Evolutionary conservation across 2,329 filamentous ascomycete genomes (phyloP).

Genomic region (Lachnellula arida): DNA sequence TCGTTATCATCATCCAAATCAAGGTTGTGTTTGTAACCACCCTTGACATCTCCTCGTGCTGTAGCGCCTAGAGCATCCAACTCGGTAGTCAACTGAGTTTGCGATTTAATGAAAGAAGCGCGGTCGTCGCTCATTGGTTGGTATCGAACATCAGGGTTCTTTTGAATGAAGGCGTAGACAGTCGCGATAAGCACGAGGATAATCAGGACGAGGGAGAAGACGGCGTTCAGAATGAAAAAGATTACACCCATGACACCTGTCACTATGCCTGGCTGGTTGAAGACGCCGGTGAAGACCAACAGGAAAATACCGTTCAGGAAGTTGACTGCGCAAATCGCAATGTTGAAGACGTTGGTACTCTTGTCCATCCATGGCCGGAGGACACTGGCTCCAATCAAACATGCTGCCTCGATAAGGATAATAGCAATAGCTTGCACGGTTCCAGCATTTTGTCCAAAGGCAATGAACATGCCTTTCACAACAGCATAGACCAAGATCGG

Average conservation of each 20-base stretch:
- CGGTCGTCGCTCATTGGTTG: conserved; percentile 96
- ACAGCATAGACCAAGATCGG: conserved; percentile 73
- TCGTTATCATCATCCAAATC: conserved; percentile 70
- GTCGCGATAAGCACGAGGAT: conserved; percentile 77
- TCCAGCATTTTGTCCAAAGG: conserved; percentile 66
- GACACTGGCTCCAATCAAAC: conserved; percentile 72
- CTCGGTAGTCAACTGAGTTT: conserved; percentile 82
- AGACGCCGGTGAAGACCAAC: conserved; percentile 81
- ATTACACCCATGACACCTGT: conserved; percentile 85
- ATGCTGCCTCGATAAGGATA: conserved; percentile 74
- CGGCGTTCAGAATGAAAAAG: conserved; percentile 83
- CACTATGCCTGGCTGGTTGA: conserved; percentile 76
- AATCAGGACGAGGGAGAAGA: conserved; percentile 75
- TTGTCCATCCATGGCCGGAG: conserved; percentile 98
- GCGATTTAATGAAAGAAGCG: conserved; percentile 95
- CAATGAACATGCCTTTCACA: conserved; percentile 87
- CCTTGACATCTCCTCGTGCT: conserved; percentile 73
- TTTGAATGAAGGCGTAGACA: conserved; percentile 75
- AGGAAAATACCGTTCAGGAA: conserved; percentile 88
- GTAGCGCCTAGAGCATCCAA: conserved; percentile 86
- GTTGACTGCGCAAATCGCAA: conserved; percentile 83
- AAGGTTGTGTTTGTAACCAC: conserved; percentile 50
- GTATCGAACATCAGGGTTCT: conserved; percentile 92
- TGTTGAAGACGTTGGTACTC: conserved; percentile 95
- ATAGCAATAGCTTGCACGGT: conserved; percentile 76